These are phyloP conservation scores for Pueraria montana DNA, from an alignment of 306 rosid genomes.

Conservation along the genomic window DNA sequence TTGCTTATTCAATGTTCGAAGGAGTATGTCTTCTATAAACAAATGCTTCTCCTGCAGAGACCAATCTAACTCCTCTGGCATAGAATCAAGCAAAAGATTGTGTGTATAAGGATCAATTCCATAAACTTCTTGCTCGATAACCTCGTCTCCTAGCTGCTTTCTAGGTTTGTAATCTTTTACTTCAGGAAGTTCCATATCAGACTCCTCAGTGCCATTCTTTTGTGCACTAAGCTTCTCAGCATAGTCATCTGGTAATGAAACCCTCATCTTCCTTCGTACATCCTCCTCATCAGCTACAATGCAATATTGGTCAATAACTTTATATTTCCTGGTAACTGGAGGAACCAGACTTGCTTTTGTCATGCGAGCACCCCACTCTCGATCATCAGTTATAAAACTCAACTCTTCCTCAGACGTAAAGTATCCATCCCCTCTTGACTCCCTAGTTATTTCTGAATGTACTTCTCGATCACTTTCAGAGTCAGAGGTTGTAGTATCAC, in stretches of 20 bases:
- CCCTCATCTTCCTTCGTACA: conserved; percentile 90
- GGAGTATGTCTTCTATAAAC: conserved; percentile 90
- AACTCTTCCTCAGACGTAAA: conserved; percentile 61
- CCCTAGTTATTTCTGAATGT: conserved; percentile 58
- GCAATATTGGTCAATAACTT: conserved; percentile 86
- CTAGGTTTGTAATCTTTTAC: conserved; percentile 96
- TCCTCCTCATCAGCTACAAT: conserved; percentile 94
- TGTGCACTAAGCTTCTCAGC: conserved; percentile 88
- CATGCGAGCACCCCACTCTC: conserved; percentile 99
- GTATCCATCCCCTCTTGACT: conserved; percentile 67
- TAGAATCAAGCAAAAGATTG: conserved; percentile 97
- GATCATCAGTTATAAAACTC: conserved; percentile 78
- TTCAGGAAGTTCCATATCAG: conserved; percentile 99
- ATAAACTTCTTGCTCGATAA: conserved; percentile 97
- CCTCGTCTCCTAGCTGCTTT: conserved; percentile 89
- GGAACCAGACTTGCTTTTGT: conserved; percentile 99
- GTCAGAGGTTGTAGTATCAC: conserved; percentile 72
- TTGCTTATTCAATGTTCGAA: conserved; percentile 81
- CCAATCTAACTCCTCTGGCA: conserved; percentile 93
- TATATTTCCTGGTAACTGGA: conserved; percentile 97
- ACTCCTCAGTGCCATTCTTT: conserved; percentile 95
- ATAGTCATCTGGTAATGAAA: conserved; percentile 95
- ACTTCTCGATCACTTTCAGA: conserved; percentile 77
- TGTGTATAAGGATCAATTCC: conserved; percentile 99
- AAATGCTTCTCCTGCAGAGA: conserved; percentile 78